Evolutionary conservation across 306 rosid genomes (phyloP).

Genomic region (Cyamopsis tetragonoloba): DNA sequence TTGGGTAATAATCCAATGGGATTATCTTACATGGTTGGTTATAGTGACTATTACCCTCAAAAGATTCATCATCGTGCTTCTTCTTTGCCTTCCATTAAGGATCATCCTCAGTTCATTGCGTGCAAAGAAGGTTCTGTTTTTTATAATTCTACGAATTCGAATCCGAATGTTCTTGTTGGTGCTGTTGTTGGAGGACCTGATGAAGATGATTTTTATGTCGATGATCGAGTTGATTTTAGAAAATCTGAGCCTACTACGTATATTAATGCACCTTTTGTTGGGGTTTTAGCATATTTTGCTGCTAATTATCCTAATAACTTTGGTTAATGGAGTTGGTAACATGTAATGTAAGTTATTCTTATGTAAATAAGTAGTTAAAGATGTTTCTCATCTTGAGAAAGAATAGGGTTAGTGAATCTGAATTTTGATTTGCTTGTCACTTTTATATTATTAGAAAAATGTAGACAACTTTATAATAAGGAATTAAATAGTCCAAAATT

Average conservation of each 20-base stretch:
- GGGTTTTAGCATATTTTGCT: conserved; percentile 61
- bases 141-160: conserved; percentile 60
- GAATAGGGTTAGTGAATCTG: conserved; percentile 20
- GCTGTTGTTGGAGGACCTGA: conserved; percentile 86
- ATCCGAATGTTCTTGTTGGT: conserved; percentile 68
- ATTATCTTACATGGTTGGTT: conserved; percentile 87
- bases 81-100: conserved; percentile 65
- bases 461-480: not conserved
- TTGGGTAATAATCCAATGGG: conserved; percentile 78
- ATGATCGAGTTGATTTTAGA: conserved; percentile 62
- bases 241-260: conserved; percentile 85
- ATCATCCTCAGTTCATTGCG: conserved; percentile 52
- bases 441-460: not conserved
- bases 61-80: conserved; percentile 88
- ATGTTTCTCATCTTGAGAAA: conserved; percentile 57
- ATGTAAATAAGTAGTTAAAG: conserved; percentile 15
- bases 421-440: conserved; percentile 5
- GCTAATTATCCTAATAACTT: conserved; percentile 53
- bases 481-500: not conserved
- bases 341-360: not conserved
- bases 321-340: conserved; percentile 1
- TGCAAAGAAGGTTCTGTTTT: conserved; percentile 70
- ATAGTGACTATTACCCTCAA: conserved; percentile 52
- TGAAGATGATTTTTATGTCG: conserved; percentile 57
- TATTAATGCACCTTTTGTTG: conserved; percentile 88